Evolutionary conservation across 2,329 filamentous ascomycete genomes (phyloP), one percentile per base, ranked within the genome.

Genomic region (Monosporascus sp.): DNA sequence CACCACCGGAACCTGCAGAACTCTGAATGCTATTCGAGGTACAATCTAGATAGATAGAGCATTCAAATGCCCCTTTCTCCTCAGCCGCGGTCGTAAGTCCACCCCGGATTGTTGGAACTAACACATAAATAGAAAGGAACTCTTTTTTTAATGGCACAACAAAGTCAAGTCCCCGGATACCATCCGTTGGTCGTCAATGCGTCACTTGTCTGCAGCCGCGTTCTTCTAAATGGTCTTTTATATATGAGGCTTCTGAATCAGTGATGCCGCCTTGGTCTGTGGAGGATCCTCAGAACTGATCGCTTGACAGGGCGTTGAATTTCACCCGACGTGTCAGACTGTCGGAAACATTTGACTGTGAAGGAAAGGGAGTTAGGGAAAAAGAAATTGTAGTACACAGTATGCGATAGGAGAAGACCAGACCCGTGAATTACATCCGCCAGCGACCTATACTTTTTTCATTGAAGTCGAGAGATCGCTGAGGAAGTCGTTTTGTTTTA

Each of bases 41-140:
- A 69, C 72, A 72, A 68, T 74, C 69, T 74, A 74, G 64, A 65
- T 74, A 74, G 64, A 65, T 64, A 65, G 56, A 62, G 61, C 65
- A 65, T 58, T 66, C 65, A 62, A 58, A 66, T 63, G 62, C 59
- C 61, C 62, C 63, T 58, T 62, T 66, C 31, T 65, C 65, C 57
- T 57, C 24, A 54, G 37, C 56, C 52, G 50, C 40, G 48, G 31
- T 52, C 56, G 47, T 48, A 43, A n/a, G 48, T 52, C 24, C 43
- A 26, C 49, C 52, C 55, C 54, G 48, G 52, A 50, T 41, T 24
- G 50, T 54, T 44, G 31, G 11, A 52, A 41, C 48, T 44, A 44
- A 52, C 43, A 49, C 45, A 53, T 57, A 37, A 52, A 48, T 8
- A 51, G 38, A 11, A 55, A 50, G 52, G 47, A 19, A 24, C 47